Conservation (phyloP, 2,329 filamentous ascomycete species). For the Curvularia eragrostidis region DNA sequence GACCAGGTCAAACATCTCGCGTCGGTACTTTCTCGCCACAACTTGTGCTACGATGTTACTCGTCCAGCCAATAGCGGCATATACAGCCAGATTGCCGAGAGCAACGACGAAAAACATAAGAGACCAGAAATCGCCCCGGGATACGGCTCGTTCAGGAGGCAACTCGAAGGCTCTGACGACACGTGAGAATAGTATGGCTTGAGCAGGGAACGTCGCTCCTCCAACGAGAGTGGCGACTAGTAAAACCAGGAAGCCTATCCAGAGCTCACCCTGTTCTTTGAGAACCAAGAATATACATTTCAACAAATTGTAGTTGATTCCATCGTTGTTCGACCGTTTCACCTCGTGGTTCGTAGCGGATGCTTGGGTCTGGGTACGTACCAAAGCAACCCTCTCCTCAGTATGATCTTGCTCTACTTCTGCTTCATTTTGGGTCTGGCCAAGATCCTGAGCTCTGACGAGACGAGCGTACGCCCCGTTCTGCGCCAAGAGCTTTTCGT, state of each 20-base stretch:
- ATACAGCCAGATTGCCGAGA: constrained; percentile 54
- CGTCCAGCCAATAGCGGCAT: constrained; percentile 55
- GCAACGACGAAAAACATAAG: constrained; percentile 65
- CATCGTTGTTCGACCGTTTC: constrained; percentile 28
- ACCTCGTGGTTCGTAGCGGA: constrained; percentile 32
- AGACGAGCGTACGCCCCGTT: constrained; percentile 80
- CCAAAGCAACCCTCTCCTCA: constrained; percentile 27
- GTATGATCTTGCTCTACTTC: constrained; percentile 24
- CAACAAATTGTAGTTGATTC: constrained; percentile 40
- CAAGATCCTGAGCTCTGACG: constrained; percentile 58
- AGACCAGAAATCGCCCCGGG: constrained; percentile 59
- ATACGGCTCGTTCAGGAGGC: constrained; percentile 47
- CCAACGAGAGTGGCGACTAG: constrained; percentile 42
- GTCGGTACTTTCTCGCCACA: constrained; percentile 43
- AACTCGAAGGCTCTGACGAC: constrained; percentile 58
- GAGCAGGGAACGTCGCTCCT: constrained; percentile 56
- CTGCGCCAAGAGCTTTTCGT: constrained; percentile 75
- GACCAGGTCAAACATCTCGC: constrained; percentile 79
- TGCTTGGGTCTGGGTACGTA: constrained; percentile 40
- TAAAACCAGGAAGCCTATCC: constrained; percentile 43
- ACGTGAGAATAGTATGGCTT: constrained; percentile 59
- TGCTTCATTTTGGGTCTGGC: constrained; percentile 31
- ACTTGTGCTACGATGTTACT: constrained; percentile 56
- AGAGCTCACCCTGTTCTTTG: constrained; percentile 47
- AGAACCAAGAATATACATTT: constrained; percentile 37